Evolutionary conservation across 441 rosid species (phyloP).

Genomic region (Gossypium schwendimanii): DNA sequence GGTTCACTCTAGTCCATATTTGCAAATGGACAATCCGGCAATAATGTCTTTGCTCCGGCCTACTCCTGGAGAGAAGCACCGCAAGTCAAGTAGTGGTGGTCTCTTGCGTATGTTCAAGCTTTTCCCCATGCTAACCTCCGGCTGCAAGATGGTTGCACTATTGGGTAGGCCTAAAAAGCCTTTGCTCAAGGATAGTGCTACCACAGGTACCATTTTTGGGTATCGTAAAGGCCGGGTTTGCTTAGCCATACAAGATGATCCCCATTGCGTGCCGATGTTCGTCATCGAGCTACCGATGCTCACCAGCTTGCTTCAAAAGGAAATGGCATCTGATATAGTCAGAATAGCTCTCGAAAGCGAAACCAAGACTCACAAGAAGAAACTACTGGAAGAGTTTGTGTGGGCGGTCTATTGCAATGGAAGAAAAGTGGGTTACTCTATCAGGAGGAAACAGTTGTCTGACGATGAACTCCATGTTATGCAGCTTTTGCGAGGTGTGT

Average conservation of each 20-base stretch:
- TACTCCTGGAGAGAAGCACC: constrained; percentile 36
- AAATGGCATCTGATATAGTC: constrained; percentile 79
- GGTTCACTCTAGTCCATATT: constrained; percentile 63
- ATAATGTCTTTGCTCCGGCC: constrained; percentile 59
- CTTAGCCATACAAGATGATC: constrained; percentile 86
- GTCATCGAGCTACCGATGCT: constrained; percentile 82
- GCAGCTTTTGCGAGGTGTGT: constrained; percentile 72
- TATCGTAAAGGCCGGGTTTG: constrained; percentile 70
- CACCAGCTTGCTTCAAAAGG: constrained; percentile 60
- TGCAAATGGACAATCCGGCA: constrained; percentile 68
- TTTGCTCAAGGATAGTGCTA: constrained; percentile 65
- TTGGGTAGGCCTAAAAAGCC: constrained; percentile 66
- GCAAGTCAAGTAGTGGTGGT: constrained; percentile 52
- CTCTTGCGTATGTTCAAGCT: constrained; percentile 81
- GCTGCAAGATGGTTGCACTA: constrained; percentile 89
- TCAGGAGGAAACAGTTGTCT: constrained; percentile 72
- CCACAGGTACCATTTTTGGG: constrained; percentile 75
- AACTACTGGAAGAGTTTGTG: constrained; percentile 69
- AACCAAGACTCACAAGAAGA: constrained; percentile 69
- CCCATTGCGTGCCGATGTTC: constrained; percentile 65
- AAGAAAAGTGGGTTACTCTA: constrained; percentile 69
- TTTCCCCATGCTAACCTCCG: constrained; percentile 84
- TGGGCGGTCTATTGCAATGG: constrained; percentile 93
- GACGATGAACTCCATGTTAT: constrained; percentile 81
- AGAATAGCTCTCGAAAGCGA: constrained; percentile 82